Evolutionary conservation across 164 flowering plant species (phyloP), one percentile per base, ranked within the genome.

Genomic region (Nelumbo lutea): DNA sequence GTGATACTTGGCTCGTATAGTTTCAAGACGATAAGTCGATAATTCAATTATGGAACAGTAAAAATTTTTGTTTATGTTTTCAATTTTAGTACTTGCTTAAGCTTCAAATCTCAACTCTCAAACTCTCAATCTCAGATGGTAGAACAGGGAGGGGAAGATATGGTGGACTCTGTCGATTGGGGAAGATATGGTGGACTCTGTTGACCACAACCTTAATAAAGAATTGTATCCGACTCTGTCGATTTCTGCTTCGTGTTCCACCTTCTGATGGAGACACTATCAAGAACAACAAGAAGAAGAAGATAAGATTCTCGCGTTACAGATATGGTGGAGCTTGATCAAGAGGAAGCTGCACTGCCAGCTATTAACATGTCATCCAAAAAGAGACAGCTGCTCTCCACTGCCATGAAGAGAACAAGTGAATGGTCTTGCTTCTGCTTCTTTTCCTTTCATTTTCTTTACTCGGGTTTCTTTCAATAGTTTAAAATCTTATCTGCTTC

Each of bases 361-460:
- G 27, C 78, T 69, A 11, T n/a, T 47, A 73, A 64, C 73, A 81
- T 88, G 85, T 65, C 82, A 43, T 53, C 80, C 57, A 87, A 77
- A 69, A 91, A 84, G 83, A 82, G 88, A 71, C 87, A 85, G 66
- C 82, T 83, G 52, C 76, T 84, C 69, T 80, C 95, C 43, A 66
- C 84, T 72, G 94, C 88, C 72, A 86, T 88, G 93, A 83, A 88
- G 80, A 83, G 96, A 84, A 93, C 96, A 42, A 88, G 87, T 76
- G 93, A 90, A 77, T 93, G 98, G 98, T 93, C 59, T 73, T 72
- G 39, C 51, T 64, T 47, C 40, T 41, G 46, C 52, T 57, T 59
- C 65, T 42, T 15, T 2, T 67, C 38, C 61, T 39, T 13, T 73
- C 61, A 39, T 41, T 67, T n/a, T 82, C 11, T 57, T 42, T 5